Evolutionary conservation across 208 protist species (phyloP).

Genomic region (Naegleria fowleri): DNA sequence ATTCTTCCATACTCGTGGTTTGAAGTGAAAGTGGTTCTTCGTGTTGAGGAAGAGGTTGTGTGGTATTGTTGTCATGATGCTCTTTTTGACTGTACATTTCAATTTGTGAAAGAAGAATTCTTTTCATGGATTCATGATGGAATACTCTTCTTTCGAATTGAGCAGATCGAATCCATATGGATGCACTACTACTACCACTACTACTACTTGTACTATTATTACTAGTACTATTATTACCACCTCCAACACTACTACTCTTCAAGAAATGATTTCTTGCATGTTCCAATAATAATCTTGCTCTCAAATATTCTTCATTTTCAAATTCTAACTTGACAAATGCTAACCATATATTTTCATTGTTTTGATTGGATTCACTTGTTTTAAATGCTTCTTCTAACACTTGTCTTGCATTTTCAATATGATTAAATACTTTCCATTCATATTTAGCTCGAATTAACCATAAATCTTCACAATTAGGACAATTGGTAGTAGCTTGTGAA

Average conservation of each 20-base stretch:
- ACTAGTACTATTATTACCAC: background rate
- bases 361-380: slow-evolving; percentile 58
- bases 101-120: slow-evolving; percentile 58
- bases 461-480: slow-evolving; percentile 64
- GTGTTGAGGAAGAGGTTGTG: too few species aligned
- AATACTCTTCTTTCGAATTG: slow-evolving; percentile 57
- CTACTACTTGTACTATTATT: too few species aligned
- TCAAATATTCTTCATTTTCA: slow-evolving; percentile 63
- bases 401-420: slow-evolving; percentile 50
- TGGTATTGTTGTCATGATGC: slow-evolving; percentile 60
- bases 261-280: background rate
- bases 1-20: slow-evolving; percentile 24
- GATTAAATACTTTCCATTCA: slow-evolving; percentile 60
- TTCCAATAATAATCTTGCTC: slow-evolving; percentile 43
- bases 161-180: slow-evolving; percentile 72
- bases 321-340: slow-evolving; percentile 79
- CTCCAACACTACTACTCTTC: background rate
- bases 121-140: slow-evolving; percentile 27
- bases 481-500: slow-evolving; percentile 57
- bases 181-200: slow-evolving; percentile 19
- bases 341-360: slow-evolving; percentile 72
- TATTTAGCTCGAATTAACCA: slow-evolving; percentile 81
- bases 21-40: background rate
- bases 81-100: slow-evolving; percentile 66
- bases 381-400: slow-evolving; percentile 57